Evolutionary conservation across 768 basidiomycete species (phyloP), one percentile per base, ranked within the genome.

Genomic region (Kwoniella europaea): DNA sequence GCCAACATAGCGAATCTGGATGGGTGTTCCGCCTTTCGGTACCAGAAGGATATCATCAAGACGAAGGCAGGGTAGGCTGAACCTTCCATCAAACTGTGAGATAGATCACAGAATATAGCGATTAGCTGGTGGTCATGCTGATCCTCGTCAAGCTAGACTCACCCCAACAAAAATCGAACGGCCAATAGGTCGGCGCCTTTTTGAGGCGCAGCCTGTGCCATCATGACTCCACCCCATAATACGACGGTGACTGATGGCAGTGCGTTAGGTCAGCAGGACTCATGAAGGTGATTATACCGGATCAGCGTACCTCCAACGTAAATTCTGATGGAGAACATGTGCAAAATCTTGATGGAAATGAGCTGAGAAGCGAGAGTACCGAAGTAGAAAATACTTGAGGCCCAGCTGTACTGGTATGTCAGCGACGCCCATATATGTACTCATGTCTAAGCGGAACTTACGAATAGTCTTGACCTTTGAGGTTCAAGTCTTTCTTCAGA

Each of bases 21-120:
- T 1, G 77, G 74, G 50, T 78, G 77, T 54, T 78, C 77, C 4
- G 46, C 46, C 65, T 78, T 78, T 43, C 74, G 58, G 50, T 69
- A 78, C 57, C 62, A 78, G 43, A 68, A 68, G 7, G 67, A 68
- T 20, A 62, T 68, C 29, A 68, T 41, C 22, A 68, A 46, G 50
- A 68, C 67, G 35, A 68, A 68, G 10, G 67, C 67, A 18, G 67
- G 67, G 24, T 61, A 61, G 18, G 60, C 67, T 20, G 57, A 55
- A 20, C 67, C 67, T 35, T 68, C 67, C 54, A 62, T 62, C 16
- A 65, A 55, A 57, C 65, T 60, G 41, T 10, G 59, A 16, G 4
- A 20, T 52, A 52, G 1, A 52, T 52, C 50, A 52, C 16, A 5
- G 20, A 16, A 52, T 12, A 41, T 41, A 61, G 60, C 60, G 10